Evolutionary conservation across 306 rosid species (phyloP).

Genomic region (Ormosia emarginata): DNA sequence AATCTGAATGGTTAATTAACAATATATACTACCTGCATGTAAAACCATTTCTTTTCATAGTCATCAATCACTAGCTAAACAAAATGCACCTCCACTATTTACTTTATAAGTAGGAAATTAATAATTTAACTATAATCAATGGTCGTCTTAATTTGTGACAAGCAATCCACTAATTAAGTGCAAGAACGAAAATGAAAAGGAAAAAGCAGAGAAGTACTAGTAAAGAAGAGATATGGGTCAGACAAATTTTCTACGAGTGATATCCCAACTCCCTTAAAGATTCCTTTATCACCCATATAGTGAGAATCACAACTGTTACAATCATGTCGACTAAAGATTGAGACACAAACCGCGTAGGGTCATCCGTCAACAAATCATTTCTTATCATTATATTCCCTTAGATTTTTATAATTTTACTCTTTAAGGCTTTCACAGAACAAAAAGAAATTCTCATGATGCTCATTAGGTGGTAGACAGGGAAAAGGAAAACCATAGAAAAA

Average conservation of each 20-base stretch:
- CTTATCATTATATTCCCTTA: slow-evolving; percentile 39
- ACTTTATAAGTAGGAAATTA: not conserved
- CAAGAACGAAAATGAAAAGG: not conserved
- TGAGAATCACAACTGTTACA: slow-evolving; percentile 42
- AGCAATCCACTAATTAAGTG: slow-evolving; percentile 1
- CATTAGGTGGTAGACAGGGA: slow-evolving; percentile 41
- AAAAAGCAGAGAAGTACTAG: slow-evolving; percentile 12
- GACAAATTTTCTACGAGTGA: slow-evolving; percentile 41
- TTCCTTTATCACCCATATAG: slow-evolving; percentile 38
- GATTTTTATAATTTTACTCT: slow-evolving; percentile 34
- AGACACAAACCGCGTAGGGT: slow-evolving; percentile 41
- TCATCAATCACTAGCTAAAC: slow-evolving; percentile 10
- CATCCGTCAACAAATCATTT: slow-evolving; percentile 27
- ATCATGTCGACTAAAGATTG: slow-evolving; percentile 49
- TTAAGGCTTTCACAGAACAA: slow-evolving; percentile 30
- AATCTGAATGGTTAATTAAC: slow-evolving; percentile 22
- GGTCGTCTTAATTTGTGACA: slow-evolving; percentile 21
- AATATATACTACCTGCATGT: slow-evolving; percentile 36
- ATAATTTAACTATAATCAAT: slow-evolving; percentile 2
- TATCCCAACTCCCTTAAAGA: slow-evolving; percentile 35
- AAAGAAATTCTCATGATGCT: slow-evolving; percentile 33
- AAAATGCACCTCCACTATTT: slow-evolving; percentile 30
- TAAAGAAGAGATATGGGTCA: slow-evolving; percentile 32
- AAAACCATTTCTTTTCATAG: slow-evolving; percentile 18
- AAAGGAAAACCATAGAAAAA: slow-evolving; percentile 19